A percentile compares a stretch with the other conserved stretches of the same genome.
Conservation (phyloP, 768 basidiomycete species). For the Tulasnella sp. region DNA sequence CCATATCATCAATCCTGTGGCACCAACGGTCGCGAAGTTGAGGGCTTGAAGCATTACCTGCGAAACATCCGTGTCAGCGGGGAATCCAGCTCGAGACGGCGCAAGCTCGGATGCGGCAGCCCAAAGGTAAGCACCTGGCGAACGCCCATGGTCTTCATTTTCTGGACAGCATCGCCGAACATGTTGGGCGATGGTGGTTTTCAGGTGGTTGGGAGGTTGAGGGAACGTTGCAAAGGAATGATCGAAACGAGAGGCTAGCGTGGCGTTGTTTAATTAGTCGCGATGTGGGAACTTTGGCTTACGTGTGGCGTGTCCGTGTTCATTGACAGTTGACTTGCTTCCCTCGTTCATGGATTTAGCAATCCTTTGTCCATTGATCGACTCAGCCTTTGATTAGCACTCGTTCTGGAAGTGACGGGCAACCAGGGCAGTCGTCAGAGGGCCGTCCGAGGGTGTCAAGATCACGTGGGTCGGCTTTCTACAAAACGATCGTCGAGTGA, state of each 20-base stretch:
- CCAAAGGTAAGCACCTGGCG: conserved; percentile 52
- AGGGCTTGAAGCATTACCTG: conserved; percentile 84
- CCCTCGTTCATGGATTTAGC: background rate
- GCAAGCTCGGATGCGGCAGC: background rate
- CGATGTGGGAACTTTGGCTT: background rate
- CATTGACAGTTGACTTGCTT: background rate
- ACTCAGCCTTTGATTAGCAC: too few relatives aligned
- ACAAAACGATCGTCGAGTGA: too few relatives aligned
- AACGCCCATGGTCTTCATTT: conserved; percentile 66
- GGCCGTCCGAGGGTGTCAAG: too few relatives aligned
- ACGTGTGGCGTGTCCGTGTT: background rate
- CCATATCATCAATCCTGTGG: conserved; percentile 96
- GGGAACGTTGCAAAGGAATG: background rate
- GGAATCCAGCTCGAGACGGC: conserved; percentile 20
- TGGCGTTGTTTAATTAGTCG: conserved; percentile 9
- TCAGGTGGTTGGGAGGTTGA: background rate
- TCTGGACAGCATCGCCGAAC: conserved; percentile 73
- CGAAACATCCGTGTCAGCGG: conserved; percentile 10
- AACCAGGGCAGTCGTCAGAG: too few relatives aligned
- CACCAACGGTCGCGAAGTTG: conserved; percentile 86
- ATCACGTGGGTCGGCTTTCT: too few relatives aligned
- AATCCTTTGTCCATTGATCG: background rate
- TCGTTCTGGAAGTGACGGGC: too few relatives aligned
- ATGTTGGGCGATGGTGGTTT: conserved; percentile 37
- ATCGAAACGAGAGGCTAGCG: background rate